Percentiles rank a stretch among this genome's conserved stretches.
Conservation (phyloP, 2,329 filamentous ascomycete species). For the Coniochaeta hoffmannii region DNA sequence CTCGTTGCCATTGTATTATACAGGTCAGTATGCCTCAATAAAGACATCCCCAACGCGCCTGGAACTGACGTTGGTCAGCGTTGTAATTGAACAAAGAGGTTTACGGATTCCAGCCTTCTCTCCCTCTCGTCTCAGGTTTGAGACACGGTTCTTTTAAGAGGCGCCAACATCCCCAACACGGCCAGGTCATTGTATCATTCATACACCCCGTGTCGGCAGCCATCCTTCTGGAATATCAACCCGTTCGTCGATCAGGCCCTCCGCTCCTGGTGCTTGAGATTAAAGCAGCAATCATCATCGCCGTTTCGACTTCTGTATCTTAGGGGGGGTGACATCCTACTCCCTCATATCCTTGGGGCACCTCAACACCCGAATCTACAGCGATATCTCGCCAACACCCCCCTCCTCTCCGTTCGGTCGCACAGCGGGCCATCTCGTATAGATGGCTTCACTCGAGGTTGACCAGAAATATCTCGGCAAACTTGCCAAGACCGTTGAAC, state of each 20-base stretch:
- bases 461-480: conserved; percentile 95
- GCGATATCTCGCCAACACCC: neutral
- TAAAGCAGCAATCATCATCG: neutral
- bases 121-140: neutral
- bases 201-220: conserved; percentile 6
- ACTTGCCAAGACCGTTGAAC: conserved; percentile 72
- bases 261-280: neutral
- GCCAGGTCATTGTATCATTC: neutral
- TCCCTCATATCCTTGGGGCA: neutral
- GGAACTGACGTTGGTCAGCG: conserved; percentile 7
- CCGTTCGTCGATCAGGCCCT: neutral
- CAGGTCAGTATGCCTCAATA: conserved; percentile 32
- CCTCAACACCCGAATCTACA: neutral
- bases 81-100: neutral
- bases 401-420: neutral
- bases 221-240: conserved; percentile 6
- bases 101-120: neutral
- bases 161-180: neutral
- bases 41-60: conserved; percentile 6
- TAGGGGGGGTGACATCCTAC: neutral
- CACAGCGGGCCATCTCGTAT: conserved; percentile 3
- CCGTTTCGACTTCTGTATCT: neutral
- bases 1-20: conserved; percentile 30
- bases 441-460: conserved; percentile 93
- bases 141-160: neutral